A percentile compares a stretch with the other conserved stretches of the same genome.
Conservation (phyloP, 2,329 filamentous ascomycete species). For the Fusarium illudens region DNA sequence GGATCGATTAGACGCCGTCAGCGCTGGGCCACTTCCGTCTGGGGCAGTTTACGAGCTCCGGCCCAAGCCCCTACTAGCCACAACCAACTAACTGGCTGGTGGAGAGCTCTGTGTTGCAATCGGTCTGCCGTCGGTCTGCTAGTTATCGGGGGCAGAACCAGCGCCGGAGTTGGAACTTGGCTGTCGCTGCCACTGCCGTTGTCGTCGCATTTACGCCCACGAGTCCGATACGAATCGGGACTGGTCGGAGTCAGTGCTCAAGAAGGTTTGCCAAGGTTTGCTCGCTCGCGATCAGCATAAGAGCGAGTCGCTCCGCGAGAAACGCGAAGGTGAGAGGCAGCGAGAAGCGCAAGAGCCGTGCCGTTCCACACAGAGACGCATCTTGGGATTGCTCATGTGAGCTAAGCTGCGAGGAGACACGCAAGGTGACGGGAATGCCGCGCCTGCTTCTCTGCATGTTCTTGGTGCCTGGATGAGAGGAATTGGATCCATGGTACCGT, state of each 20-base stretch:
- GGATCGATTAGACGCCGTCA: conserved; percentile 45
- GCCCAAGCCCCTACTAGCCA: conserved; percentile 30
- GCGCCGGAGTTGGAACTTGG: not conserved
- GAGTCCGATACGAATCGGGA: conserved; percentile 1
- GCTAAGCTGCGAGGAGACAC: not conserved
- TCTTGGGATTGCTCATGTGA: not conserved
- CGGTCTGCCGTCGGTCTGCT: too few relatives aligned
- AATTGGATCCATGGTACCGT: conserved; percentile 14
- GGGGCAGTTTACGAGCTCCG: conserved; percentile 26
- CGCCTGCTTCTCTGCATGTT: conserved; percentile 30
- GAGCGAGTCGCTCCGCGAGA: not conserved
- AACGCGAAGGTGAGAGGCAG: not conserved
- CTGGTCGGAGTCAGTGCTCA: not conserved
- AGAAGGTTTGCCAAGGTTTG: not conserved
- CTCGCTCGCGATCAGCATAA: not conserved
- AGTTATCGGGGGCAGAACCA: conserved; percentile 14
- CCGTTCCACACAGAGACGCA: not conserved
- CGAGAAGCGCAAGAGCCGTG: too few relatives aligned
- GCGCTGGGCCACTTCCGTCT: conserved; percentile 13
- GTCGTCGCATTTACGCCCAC: not conserved
- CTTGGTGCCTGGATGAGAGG: conserved; percentile 17
- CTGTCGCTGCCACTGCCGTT: not conserved
- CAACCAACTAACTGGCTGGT: conserved; percentile 11
- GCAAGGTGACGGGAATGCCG: conserved; percentile 4
- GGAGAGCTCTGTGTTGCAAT: conserved; percentile 21